These are phyloP conservation scores for Pythium phragmitis DNA, from an alignment of 352 stramenopile genomes.

Conservation along the genomic window DNA sequence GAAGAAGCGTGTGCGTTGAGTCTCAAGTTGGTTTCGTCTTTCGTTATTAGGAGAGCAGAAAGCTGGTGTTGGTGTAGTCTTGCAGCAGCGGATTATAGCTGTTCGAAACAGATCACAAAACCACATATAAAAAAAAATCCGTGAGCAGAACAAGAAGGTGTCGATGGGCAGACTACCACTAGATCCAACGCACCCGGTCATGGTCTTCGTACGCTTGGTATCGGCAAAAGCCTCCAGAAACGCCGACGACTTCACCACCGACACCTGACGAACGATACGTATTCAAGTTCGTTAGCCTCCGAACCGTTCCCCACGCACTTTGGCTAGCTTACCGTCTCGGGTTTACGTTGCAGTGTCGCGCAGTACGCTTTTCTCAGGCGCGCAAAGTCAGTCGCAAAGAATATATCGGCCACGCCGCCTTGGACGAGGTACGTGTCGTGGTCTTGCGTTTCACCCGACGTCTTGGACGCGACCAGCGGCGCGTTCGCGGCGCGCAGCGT, in stretches of 20 bases:
- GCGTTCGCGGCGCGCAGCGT: constrained; percentile 80
- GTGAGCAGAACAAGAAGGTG: background rate
- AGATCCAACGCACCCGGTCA: constrained; percentile 51
- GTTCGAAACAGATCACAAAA: background rate
- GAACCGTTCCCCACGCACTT: too few relatives aligned
- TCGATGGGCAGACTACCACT: background rate
- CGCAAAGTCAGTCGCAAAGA: constrained; percentile 89
- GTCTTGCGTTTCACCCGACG: constrained; percentile 69
- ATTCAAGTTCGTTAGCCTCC: too few relatives aligned
- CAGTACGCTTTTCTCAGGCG: constrained; percentile 83
- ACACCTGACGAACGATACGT: constrained; percentile 38
- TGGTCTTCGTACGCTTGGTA: constrained; percentile 75
- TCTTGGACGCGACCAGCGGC: constrained; percentile 86
- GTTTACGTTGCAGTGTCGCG: constrained; percentile 46
- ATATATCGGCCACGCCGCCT: constrained; percentile 87
- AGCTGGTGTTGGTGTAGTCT: constrained; percentile 90
- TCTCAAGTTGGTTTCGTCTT: constrained; percentile 1
- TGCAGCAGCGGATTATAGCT: constrained; percentile 90
- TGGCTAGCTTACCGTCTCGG: constrained; percentile 38
- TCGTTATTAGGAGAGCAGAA: constrained; percentile 75
- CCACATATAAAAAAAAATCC: background rate
- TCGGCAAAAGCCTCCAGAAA: constrained; percentile 86
- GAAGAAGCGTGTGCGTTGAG: constrained; percentile 25
- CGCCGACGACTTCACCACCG: constrained; percentile 75
- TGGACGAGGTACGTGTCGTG: constrained; percentile 88